Base-by-base conservation (phyloP, 2,329 filamentous ascomycete species). In the Sporothrix schenckii region DNA sequence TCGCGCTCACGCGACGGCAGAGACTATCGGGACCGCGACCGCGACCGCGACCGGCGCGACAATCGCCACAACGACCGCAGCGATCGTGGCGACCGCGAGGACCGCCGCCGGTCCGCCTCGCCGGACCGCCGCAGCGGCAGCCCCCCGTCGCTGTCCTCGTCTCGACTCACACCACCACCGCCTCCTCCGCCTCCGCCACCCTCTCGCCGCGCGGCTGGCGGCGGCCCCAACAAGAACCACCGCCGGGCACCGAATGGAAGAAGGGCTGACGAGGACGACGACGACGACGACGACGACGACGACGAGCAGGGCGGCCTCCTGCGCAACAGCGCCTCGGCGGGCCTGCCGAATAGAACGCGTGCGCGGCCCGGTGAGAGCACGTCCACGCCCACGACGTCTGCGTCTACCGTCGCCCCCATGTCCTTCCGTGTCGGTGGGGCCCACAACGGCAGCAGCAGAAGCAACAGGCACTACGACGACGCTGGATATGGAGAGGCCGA, bases 401-500 rank as follows among this genome's bases (percentile, higher is more conserved):
- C 50, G 0, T 24, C 24, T 24, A 9, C 27, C 39, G 24, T 14
- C 10, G 58, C 58, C 3, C 63, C 70, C 50, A 72, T 74, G 71
- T 74, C 72, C 56, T 72, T 74, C 67, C 70, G 71, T 9, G 70
- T 72, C 9, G 67, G 34, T 9, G 34, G 54, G 6, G 39, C 68
- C 19, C 61, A 52, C 27, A 54, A 54, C 54, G 19, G 16, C 14
- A 13, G 24, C 61, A 30, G 27, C 39, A 13, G 24, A 53, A 30
- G 27, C 39, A 75, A 77, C 13, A 39, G 30, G 9, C 4, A 27
- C 54, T 39, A 58, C 30, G 54, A 21, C 19, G 54, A 58, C 6
- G 27, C 53, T 47, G 82, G 85, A 21, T 84, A 86, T n/a, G 85
- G 85, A 44, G 80, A 85, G 39, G 77, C 83, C 21, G 81, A 83